Conservation (phyloP, 192 early-diverging fungal species). For the Phlyctochytrium bullatum region DNA sequence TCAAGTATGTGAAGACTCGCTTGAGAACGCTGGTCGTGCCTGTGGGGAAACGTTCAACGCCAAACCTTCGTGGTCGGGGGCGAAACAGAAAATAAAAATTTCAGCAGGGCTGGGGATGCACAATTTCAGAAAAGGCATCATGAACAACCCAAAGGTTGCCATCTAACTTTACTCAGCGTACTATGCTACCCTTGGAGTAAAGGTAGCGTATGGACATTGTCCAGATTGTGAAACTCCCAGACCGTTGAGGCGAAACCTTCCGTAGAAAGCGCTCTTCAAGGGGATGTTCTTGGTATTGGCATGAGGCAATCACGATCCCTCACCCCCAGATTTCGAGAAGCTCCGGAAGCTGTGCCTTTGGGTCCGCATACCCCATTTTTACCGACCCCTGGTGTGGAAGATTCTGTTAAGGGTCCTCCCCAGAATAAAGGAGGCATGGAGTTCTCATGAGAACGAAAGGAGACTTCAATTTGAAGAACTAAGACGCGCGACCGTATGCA, state of each 20-base stretch:
- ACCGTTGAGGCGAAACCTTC: slow-evolving; percentile 33
- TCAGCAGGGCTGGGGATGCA: not conserved
- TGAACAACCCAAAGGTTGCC: not conserved
- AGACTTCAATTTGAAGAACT: slow-evolving; percentile 28
- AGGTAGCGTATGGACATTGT: slow-evolving; percentile 4
- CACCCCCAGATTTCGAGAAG: slow-evolving; percentile 36
- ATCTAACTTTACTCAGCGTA: slow-evolving; percentile 13
- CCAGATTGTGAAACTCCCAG: slow-evolving; percentile 11
- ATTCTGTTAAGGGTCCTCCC: slow-evolving; percentile 29
- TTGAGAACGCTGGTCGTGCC: not conserved
- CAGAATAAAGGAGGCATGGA: slow-evolving; percentile 29
- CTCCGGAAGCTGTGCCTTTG: slow-evolving; percentile 36
- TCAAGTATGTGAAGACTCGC: not conserved
- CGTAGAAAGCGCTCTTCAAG: slow-evolving; percentile 32
- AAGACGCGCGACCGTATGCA: slow-evolving; percentile 1
- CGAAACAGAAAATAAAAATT: not conserved
- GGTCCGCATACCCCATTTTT: slow-evolving; percentile 40
- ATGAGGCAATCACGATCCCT: not conserved
- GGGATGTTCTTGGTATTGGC: slow-evolving; percentile 19
- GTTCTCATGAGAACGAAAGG: slow-evolving; percentile 22
- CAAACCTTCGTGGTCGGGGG: no score
- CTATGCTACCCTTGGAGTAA: slow-evolving; percentile 31
- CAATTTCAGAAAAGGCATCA: slow-evolving; percentile 5
- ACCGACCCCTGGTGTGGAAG: slow-evolving; percentile 39
- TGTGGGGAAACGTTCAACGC: no score